Percentiles rank a stretch among this genome's conserved stretches.
Evolutionary conservation across 2,329 filamentous ascomycete species (phyloP).

Genomic region (Colletotrichum horii): DNA sequence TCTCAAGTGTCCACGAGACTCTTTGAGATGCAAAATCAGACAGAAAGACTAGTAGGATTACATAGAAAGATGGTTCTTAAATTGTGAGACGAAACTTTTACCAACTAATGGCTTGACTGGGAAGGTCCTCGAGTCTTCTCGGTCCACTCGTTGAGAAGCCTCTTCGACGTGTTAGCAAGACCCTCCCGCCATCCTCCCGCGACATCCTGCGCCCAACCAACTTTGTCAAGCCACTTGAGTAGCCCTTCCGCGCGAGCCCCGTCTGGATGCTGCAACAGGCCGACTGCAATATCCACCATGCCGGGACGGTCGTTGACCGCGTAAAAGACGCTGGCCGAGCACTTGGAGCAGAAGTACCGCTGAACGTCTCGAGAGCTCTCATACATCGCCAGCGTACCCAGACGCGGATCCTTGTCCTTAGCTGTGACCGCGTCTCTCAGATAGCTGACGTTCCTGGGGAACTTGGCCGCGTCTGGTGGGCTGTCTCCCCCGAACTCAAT

Average conservation of each 20-base stretch:
- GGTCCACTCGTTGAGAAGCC: not conserved
- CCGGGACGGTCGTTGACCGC: constrained; percentile 40
- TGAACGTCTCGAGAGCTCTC: constrained; percentile 48
- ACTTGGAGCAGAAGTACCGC: constrained; percentile 53
- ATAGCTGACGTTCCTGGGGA: constrained; percentile 33
- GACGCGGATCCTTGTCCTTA: constrained; percentile 32
- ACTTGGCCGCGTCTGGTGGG: constrained; percentile 7
- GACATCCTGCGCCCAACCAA: constrained; percentile 36
- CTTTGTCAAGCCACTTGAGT: constrained; percentile 46
- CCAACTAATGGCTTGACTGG: not conserved
- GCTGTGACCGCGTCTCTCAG: constrained; percentile 40
- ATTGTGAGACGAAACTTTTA: not conserved
- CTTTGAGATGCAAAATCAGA: not conserved
- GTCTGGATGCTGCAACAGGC: constrained; percentile 45
- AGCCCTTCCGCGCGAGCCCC: constrained; percentile 51
- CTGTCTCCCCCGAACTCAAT: constrained; percentile 34
- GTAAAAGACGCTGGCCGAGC: constrained; percentile 54
- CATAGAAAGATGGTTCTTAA: not conserved
- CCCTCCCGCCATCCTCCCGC: constrained; percentile 45
- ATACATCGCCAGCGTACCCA: constrained; percentile 49
- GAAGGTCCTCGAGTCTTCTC: not conserved
- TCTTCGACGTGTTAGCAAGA: constrained; percentile 33
- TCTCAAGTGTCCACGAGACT: not conserved
- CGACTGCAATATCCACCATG: constrained; percentile 49
- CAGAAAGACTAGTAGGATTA: accelerated